phyloP scores from a whole-genome alignment of 1,284 basidiomycete species.

The Prillingera fragicola region DNA sequence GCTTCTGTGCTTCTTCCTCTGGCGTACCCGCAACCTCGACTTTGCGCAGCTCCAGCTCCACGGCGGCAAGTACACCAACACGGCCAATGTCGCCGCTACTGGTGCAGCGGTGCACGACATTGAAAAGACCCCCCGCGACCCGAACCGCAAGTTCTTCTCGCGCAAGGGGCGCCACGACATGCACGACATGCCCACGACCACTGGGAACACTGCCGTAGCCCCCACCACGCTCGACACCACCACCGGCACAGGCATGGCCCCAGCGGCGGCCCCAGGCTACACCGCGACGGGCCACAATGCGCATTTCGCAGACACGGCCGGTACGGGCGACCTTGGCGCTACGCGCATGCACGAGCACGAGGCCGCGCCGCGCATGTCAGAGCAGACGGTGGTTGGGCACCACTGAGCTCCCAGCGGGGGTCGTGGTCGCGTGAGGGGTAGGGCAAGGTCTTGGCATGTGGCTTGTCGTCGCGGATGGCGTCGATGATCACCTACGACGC shows the following conservation, averaged over 20 bases:
- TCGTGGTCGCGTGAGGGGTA: no score
- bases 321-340: neutral
- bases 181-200: neutral
- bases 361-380: conserved; percentile 15
- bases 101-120: conserved; percentile 3
- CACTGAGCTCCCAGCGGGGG: no score
- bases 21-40: conserved; percentile 28
- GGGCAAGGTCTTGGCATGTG: no score
- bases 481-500: no score
- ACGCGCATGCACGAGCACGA: neutral
- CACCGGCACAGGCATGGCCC: neutral
- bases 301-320: neutral
- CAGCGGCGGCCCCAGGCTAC: neutral
- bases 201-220: neutral
- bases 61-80: conserved; percentile 23
- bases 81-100: neutral
- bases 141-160: conserved; percentile 21
- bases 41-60: conserved; percentile 30
- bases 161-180: conserved; percentile 19
- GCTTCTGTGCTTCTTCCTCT: conserved; percentile 39
- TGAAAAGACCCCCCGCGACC: conserved; percentile 6
- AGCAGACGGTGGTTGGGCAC: conserved; percentile 11
- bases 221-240: neutral
- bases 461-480: no score
- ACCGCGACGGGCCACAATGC: neutral